Percentiles rank a stretch among this genome's conserved stretches.
Conservation (phyloP, 2,329 filamentous ascomycete species). For the Trichoderma pleuroti region DNA sequence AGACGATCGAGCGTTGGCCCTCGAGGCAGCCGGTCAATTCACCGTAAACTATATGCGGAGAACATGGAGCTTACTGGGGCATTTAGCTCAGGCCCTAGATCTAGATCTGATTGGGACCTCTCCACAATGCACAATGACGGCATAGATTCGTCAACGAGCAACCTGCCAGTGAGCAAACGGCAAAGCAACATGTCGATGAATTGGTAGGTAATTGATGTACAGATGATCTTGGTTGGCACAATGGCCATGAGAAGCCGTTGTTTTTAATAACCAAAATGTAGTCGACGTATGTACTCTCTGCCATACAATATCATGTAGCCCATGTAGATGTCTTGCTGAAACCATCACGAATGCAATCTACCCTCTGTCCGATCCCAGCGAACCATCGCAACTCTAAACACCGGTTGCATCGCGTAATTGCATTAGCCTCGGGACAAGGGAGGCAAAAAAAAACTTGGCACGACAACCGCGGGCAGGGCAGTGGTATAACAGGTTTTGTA, state of each 20-base stretch:
- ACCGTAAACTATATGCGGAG: background rate
- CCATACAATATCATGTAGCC: background rate
- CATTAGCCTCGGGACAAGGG: background rate
- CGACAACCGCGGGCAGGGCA: background rate
- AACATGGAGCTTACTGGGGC: background rate
- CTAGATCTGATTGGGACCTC: background rate
- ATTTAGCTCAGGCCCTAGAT: background rate
- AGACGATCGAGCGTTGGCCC: background rate
- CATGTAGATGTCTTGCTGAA: background rate
- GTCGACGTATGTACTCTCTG: background rate
- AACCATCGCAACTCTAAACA: background rate
- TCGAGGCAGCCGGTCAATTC: background rate
- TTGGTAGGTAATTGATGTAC: background rate
- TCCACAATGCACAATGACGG: constrained; percentile 9
- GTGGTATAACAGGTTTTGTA: background rate
- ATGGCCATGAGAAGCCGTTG: background rate
- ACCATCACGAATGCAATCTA: background rate
- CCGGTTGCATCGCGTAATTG: background rate
- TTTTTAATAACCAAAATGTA: background rate
- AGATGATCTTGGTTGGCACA: background rate
- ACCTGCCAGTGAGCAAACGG: background rate
- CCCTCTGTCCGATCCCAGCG: background rate
- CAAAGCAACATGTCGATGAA: background rate
- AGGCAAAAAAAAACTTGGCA: background rate
- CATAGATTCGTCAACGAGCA: background rate